Base-by-base conservation (phyloP, 2,329 filamentous ascomycete species). In the Gliomastix tumulicola region DNA sequence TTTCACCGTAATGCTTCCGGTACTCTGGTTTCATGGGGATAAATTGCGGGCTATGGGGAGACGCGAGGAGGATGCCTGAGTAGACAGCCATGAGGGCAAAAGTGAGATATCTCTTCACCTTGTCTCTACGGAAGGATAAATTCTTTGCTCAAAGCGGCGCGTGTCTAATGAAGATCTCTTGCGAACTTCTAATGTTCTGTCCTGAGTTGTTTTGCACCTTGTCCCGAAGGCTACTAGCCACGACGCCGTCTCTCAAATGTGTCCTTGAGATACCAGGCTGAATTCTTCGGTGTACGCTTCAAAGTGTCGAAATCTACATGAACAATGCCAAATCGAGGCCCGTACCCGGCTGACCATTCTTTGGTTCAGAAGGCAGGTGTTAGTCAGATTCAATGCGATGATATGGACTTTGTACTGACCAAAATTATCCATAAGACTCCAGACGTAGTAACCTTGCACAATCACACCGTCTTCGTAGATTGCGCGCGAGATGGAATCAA, bases 361-460 rank as follows among this genome's bases (percentile, higher is more conserved):
- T n/a, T n/a, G n/a, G n/a, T n/a, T n/a, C n/a, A n/a, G n/a, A n/a
- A 27, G 5, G 2, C 18, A 5, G 10, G 2, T 21, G 4, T 28
- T 28, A 28, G 25, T 10, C 10, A 28, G 9, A n/a, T 28, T n/a
- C 7, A 9, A n/a, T n/a, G 10, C 25, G 17, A 28, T n/a, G 25
- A 28, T 28, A 3, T 28, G 25, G 5, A 8, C 20, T n/a, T n/a
- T 32, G 31, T 32, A 44, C 51, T 37, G 46, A 56, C 55, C 86
- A 51, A 90, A 90, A 66, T 90, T 90, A 62, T 94, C 88, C 74
- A 94, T 76, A 44, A 94, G 71, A 56, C 82, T 87, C 87, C 88
- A 94, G 13, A 83, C 87, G 67, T 90, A 77, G 61, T 92, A 94
- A 4, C 80, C 86, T 47, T 74, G 71, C 37, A 90, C 82, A 49